Base-by-base conservation (phyloP, 805 yeast genomes). In the Yarrowia osloensis region DNA sequence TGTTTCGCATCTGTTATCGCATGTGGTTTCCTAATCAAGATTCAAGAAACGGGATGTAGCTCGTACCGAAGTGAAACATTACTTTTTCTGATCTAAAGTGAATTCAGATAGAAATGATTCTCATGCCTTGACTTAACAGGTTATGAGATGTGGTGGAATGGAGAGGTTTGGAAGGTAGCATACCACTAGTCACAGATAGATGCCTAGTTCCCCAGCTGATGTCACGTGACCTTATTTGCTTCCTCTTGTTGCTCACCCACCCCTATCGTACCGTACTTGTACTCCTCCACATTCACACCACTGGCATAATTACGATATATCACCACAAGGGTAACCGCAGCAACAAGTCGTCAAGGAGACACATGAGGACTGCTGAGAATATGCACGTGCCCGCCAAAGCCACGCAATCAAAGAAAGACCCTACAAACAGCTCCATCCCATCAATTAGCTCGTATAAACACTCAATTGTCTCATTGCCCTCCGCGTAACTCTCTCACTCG, bases 291-390 rank as follows among this genome's bases (percentile, higher is more conserved):
- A n/a, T n/a, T n/a, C n/a, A n/a, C n/a, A n/a, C n/a, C n/a, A n/a
- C n/a, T n/a, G n/a, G n/a, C n/a, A n/a, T n/a, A n/a, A n/a, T n/a
- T n/a, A n/a, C n/a, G n/a, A n/a, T n/a, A n/a, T n/a, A n/a, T n/a
- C n/a, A n/a, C n/a, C n/a, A n/a, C n/a, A n/a, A n/a, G n/a, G n/a
- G 55, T 49, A 49, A 49, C 55, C 22, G 39, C 3, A 49, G 55
- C 55, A 49, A 49, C 55, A 17, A 17, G 15, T 15, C 35, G 9
- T 22, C 33, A 33, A 46, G 24, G 55, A 49, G 39, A 24, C 37
- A 31, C 55, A 49, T 49, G n/a, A 13, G 3, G 12, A 11, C 26
- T 49, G 55, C 55, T 29, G 35, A 29, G 55, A 49, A 49, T 49
- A 49, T 49, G 55, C 55, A 31, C 55, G 13, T 19, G 37, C 37